Base-by-base conservation (phyloP, 73 alveolate genomes). In the Paramecium biaurelia region DNA sequence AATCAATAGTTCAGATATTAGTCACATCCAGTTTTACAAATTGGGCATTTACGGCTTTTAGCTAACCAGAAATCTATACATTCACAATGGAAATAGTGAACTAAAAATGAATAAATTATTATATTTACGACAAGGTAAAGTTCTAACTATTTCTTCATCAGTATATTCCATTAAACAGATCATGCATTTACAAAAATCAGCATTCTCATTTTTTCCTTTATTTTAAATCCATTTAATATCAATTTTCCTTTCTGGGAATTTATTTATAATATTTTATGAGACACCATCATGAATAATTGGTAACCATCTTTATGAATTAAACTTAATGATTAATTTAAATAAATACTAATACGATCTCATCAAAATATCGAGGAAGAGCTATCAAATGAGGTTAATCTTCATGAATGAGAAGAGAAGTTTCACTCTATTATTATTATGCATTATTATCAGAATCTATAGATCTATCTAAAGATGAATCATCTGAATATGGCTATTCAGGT, bases 131-230 rank as follows among this genome's bases (percentile, higher is more conserved):
- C 90, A 79, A 24, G 90, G 90, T 30, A 79, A 23, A 2, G 90
- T 79, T 79, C 90, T 79, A 4, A 79, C 90, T 5, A 30, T 8
- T 79, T 79, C 90, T 41, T 79, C 49, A 1, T 79, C 90, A 26
- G 43, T 34, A 15, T 79, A 79, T 7, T 79, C 90, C 90, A 79
- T 79, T 41, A 79, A 47, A 26, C 90, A 79, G 5, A 79, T 79
- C 90, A 79, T 79, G n/a, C 90, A 79, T 79, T 47, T 79, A 79
- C 90, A 79, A 47, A 79, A 79, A 21, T 79, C 90, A 41, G 42
- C 43, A 79, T 79, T 79, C n/a, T 41, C 76, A 38, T 79, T 24
- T 37, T 21, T 72, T 0, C 90, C 90, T 45, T 79, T 79, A 26
- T 79, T 21, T 47, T 79, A 6, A 18, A 79, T 79, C 90, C 90